Percentiles rank a stretch among this genome's conserved stretches.
Conservation (phyloP, 1,284 basidiomycete genomes). For the Porodaedalea pini region DNA sequence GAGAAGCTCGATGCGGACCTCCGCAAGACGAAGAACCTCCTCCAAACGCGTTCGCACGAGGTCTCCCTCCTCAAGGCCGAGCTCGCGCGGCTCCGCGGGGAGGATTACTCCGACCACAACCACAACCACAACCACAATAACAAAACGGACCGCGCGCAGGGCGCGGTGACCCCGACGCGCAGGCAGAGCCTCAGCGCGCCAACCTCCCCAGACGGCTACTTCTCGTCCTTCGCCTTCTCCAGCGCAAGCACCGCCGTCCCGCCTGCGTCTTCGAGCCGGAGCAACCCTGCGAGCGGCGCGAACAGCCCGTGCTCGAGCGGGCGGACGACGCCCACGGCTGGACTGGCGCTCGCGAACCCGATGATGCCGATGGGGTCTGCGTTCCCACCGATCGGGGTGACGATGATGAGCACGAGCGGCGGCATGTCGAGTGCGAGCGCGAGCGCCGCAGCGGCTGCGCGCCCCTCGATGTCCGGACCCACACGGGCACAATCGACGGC, state of each 20-base stretch:
- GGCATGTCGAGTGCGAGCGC: constrained; percentile 18
- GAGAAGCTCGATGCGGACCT: constrained; percentile 59
- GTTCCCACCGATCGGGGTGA: neutral
- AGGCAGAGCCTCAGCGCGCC: constrained; percentile 17
- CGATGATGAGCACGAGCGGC: neutral
- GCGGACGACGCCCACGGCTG: constrained; percentile 19
- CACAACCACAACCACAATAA: neutral
- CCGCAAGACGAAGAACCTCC: constrained; percentile 49
- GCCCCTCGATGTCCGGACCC: neutral
- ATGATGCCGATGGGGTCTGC: neutral
- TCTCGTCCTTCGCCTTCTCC: constrained; percentile 4
- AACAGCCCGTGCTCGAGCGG: constrained; percentile 13
- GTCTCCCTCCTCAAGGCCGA: constrained; percentile 62
- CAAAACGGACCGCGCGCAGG: neutral
- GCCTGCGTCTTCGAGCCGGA: neutral
- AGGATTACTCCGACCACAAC: neutral
- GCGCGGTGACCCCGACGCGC: constrained; percentile 16
- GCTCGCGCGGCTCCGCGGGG: constrained; percentile 43
- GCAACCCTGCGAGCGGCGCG: constrained; percentile 2
- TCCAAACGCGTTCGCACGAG: constrained; percentile 66
- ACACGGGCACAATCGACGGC: neutral
- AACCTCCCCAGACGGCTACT: constrained; percentile 18
- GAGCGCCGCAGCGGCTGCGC: constrained; percentile 2
- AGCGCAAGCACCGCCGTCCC: constrained; percentile 9
- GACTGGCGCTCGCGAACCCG: constrained; percentile 1